Base-by-base conservation (phyloP, 345 rosid species). In the Gossypium stocksii region DNA sequence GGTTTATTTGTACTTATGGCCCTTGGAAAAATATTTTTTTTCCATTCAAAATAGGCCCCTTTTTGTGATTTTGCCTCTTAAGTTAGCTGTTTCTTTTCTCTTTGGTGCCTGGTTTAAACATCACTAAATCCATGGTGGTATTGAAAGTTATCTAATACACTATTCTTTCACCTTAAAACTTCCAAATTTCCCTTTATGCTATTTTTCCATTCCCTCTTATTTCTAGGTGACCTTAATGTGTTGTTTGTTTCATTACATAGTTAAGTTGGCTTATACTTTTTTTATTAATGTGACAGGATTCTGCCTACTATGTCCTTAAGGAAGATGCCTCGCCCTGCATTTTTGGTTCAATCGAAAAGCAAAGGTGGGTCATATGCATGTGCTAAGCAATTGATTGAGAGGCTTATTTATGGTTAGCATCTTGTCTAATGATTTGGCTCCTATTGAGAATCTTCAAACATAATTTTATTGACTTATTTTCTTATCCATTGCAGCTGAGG, bases 301-400 rank as follows among this genome's bases (percentile, higher is more conserved):
- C 99, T 76, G 81, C 94, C 44, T 93, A 89, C 76, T 95, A 87
- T 76, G 79, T 95, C 66, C 98, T 95, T 20, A 88, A 86, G 83
- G 99, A 95, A 82, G 97, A 93, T 83, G 46, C 64, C 1, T 95
- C 98, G n/a, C 99, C 98, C 25, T 95, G 99, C 93, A 93, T 95
- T 71, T 95, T 95, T 79, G 99, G 99, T 75, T 72, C 99, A 68
- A 89, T 95, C 67, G 98, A 95, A 88, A 95, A 95, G 89, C 99
- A 95, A 83, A 89, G 98, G 84, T 95, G 99, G 99, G 99, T 95
- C 98, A 0, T 93, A 91, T 83, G 99, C 99, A 1, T 95, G 99
- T 83, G 99, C 99, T 4, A 95, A 95, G 89, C 99, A 95, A 76
- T 81, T 95, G 88, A 95, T 95, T 70, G 99, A 93, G 86, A 90